Conservation (phyloP, 345 rosid genomes). For the Camelina sativa region DNA sequence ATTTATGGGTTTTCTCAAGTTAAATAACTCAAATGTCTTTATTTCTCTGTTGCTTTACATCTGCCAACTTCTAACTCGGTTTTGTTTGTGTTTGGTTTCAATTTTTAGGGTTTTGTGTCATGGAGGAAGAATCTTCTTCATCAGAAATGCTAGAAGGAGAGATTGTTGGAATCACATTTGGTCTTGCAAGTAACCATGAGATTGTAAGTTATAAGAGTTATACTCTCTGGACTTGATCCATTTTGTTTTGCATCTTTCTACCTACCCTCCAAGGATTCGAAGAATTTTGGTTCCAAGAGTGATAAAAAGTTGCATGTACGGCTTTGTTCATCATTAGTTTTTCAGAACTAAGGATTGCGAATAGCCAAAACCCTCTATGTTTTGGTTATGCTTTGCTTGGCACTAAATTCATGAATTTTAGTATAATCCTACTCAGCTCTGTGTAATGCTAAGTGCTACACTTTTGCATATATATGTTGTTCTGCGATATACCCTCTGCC, state of each 20-base stretch:
- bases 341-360: not conserved
- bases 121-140: conserved; percentile 58
- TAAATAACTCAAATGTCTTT: conserved; percentile 12
- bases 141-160: conserved; percentile 61
- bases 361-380: not conserved
- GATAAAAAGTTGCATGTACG: conserved; percentile 14
- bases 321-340: conserved; percentile 12
- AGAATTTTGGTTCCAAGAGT: not conserved
- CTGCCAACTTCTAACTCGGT: conserved; percentile 9
- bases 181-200: conserved; percentile 68
- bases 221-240: conserved; percentile 6
- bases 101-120: conserved; percentile 31
- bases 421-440: conserved; percentile 14
- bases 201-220: conserved; percentile 62
- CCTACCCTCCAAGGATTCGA: not conserved
- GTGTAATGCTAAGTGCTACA: not conserved
- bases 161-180: conserved; percentile 69
- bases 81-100: conserved; percentile 6
- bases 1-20: conserved; percentile 19
- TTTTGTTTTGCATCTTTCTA: conserved; percentile 9
- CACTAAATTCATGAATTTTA: not conserved
- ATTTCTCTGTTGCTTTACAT: not conserved
- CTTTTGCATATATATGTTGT: conserved; percentile 4
- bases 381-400: not conserved
- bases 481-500: conserved; percentile 13